These are phyloP conservation scores for Colletotrichum godetiae DNA, from an alignment of 2,329 filamentous ascomycete species.

Conservation along the genomic window DNA sequence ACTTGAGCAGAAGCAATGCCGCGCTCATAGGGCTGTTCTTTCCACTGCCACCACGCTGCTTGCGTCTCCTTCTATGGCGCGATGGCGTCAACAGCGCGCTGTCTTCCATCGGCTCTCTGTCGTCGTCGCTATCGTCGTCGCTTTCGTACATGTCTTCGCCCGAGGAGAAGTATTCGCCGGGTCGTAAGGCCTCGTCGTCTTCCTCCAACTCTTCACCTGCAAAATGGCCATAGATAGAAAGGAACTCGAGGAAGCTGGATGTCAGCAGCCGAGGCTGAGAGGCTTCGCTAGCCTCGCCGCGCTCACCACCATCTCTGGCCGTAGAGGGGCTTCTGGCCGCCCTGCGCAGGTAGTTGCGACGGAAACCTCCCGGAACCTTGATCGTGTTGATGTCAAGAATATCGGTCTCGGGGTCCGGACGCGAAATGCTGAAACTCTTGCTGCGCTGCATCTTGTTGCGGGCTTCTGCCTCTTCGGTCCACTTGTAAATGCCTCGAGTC, in stretches of 20 bases:
- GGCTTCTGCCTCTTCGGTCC: constrained; percentile 88
- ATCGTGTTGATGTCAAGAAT: constrained; percentile 89
- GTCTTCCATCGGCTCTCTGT: constrained; percentile 85
- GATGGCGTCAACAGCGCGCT: constrained; percentile 85
- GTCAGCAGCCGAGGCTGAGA: constrained; percentile 77
- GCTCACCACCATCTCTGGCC: constrained; percentile 52
- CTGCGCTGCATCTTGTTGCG: constrained; percentile 79
- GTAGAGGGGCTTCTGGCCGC: constrained; percentile 72
- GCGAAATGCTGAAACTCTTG: constrained; percentile 85
- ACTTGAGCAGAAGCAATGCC: constrained; percentile 89
- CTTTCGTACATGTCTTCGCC: constrained; percentile 65
- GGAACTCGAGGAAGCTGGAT: constrained; percentile 93
- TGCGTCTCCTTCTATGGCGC: constrained; percentile 79
- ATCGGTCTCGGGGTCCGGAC: constrained; percentile 83
- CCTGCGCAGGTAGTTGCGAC: constrained; percentile 87
- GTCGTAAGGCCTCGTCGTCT: constrained; percentile 88
- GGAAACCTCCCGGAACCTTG: constrained; percentile 92
- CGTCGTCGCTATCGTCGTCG: constrained; percentile 66
- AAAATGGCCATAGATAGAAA: constrained; percentile 96
- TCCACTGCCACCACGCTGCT: constrained; percentile 77
- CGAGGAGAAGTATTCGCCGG: constrained; percentile 92
- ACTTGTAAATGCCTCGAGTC: constrained; percentile 94
- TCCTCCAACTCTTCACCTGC: constrained; percentile 97
- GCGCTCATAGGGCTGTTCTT: constrained; percentile 84
- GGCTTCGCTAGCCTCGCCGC: constrained; percentile 47